Base-by-base conservation (phyloP, 139 green algal genomes). In the Zygnema cylindricum region DNA sequence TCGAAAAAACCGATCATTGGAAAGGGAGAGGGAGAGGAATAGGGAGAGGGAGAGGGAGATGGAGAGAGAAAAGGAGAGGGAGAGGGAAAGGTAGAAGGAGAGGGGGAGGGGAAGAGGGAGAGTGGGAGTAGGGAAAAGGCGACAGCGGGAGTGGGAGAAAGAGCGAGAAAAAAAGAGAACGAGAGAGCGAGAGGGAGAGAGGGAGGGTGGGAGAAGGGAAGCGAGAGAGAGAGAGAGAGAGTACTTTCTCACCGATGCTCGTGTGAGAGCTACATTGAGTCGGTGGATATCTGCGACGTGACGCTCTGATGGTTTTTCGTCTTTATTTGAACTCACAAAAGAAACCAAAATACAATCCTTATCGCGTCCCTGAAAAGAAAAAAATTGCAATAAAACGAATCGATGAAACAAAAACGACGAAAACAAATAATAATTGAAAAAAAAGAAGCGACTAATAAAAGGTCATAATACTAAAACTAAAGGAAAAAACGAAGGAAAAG, bases 261-360 rank as follows among this genome's bases (percentile, higher is more conserved):
- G 91, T 0, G 97, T 99, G 40, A 99, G 77, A 11, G 95, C 95
- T 55, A 99, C 97, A 87, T 99, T 99, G 55, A 99, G 89, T 35
- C 97, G 94, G 55, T 95, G 93, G 93, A 93, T 96, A 92, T 99
- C 96, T 0, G 76, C 54, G 35, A 99, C 93, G 93, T 88, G 16
- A 82, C 89, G 1, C 36, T 42, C 38, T 25, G 36, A 55, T 7
- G 16, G 7, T 11, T 11, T 39, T 43, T 75, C 16, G n/a, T 76
- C 76, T 42, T 73, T 32, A 86, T 84, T 75, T 77, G 76, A 87
- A 35, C 89, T 73, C 40, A 93, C 90, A 38, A 93, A 93, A 3
- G 81, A 91, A 1, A 93, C 75, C 1, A 93, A 25, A 33, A 93
- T 63, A 57, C 78, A 87, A 25, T 81, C 57, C 63, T 92, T 92